Percentiles rank a stretch among this genome's conserved stretches.
Conservation (phyloP, 1,284 basidiomycete genomes). For the Cerioporus squamosus region DNA sequence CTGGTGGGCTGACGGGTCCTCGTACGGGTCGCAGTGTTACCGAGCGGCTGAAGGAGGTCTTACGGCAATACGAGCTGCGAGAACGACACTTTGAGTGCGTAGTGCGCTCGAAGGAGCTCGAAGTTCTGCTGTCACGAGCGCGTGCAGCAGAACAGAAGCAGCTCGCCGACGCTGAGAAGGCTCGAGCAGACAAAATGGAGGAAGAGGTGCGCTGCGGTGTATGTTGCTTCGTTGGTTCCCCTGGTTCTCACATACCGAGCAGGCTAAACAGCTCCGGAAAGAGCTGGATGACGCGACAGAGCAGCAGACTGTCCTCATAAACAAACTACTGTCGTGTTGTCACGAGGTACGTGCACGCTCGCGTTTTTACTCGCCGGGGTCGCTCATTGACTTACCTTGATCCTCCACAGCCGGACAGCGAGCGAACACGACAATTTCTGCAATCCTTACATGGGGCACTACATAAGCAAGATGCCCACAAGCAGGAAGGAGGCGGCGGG, state of each 20-base stretch:
- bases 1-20: not conserved
- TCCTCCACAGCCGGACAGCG: slow-evolving; percentile 76
- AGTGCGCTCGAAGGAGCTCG: slow-evolving; percentile 85
- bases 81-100: slow-evolving; percentile 89
- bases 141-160: slow-evolving; percentile 84
- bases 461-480: slow-evolving; percentile 61
- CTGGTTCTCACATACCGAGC: not conserved
- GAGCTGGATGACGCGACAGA: slow-evolving; percentile 76
- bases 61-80: slow-evolving; percentile 82
- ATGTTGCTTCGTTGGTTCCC: slow-evolving; percentile 11
- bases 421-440: slow-evolving; percentile 77
- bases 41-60: slow-evolving; percentile 80
- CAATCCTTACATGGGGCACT: slow-evolving; percentile 62
- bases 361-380: not conserved
- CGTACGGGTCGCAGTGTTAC: slow-evolving; percentile 55
- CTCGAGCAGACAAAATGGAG: slow-evolving; percentile 66
- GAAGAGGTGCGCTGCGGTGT: slow-evolving; percentile 59
- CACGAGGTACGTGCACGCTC: slow-evolving; percentile 77
- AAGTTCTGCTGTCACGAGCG: slow-evolving; percentile 80
- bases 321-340: slow-evolving; percentile 80
- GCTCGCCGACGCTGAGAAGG: slow-evolving; percentile 72
- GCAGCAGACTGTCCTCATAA: slow-evolving; percentile 75
- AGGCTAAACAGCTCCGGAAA: slow-evolving; percentile 70
- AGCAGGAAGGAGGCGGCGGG: slow-evolving; percentile 8
- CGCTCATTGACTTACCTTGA: not conserved